Conservation (phyloP, 2,329 filamentous ascomycete species). For the Mycogone perniciosa region DNA sequence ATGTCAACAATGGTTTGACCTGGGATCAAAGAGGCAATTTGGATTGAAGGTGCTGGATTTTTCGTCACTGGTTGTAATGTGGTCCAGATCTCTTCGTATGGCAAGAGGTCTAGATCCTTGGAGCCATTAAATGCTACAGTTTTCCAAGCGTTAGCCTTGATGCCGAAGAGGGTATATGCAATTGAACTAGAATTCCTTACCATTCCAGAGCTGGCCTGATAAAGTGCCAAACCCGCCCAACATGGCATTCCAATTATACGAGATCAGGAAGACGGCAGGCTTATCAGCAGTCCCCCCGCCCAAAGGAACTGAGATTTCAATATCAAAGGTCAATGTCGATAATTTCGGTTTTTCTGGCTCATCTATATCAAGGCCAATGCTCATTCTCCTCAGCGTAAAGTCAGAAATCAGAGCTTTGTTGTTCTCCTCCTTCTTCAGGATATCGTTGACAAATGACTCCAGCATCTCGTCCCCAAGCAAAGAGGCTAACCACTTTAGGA, state of each 20-base stretch:
- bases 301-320: constrained; percentile 7
- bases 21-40: constrained; percentile 5
- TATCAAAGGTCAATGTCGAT: constrained; percentile 2
- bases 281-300: neutral
- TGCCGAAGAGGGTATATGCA: neutral
- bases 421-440: constrained; percentile 5
- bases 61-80: constrained; percentile 1
- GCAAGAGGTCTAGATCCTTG: neutral
- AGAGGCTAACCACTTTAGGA: constrained; percentile 7
- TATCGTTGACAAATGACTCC: neutral
- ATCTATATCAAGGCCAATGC: neutral
- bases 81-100: constrained; percentile 1
- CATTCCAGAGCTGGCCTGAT: constrained; percentile 5
- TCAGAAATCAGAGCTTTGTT: neutral
- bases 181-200: neutral
- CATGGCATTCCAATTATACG: constrained; percentile 3
- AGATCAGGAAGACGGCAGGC: constrained; percentile 7
- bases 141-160: neutral
- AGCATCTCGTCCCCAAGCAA: neutral
- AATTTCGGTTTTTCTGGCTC: neutral
- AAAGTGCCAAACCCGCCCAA: constrained; percentile 3
- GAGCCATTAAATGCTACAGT: neutral
- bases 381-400: constrained; percentile 1
- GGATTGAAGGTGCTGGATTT: constrained; percentile 2
- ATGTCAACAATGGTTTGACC: neutral